Base-by-base conservation (phyloP, 1,284 basidiomycete genomes). In the Cryptococcus hybrid region DNA sequence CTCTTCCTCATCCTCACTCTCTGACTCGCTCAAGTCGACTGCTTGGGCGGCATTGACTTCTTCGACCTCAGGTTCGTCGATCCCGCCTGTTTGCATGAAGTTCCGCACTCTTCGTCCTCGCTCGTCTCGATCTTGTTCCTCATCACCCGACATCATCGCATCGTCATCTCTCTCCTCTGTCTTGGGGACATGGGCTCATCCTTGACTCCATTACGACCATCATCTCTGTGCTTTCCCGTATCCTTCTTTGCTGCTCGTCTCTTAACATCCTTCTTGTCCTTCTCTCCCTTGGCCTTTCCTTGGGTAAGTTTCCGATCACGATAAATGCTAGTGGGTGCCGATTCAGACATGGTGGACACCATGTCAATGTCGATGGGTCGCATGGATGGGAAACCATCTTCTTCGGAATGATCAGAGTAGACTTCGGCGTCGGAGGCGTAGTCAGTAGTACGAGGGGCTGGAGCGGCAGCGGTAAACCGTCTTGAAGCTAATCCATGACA, bases 381-480 rank as follows among this genome's bases (percentile, higher is more conserved):
- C 7, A 34, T 52, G 7, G 51, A 8, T 70, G 88, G 87, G n/a
- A 88, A 85, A 56, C 90, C 89, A 68, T 92, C 90, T 30, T 88
- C 86, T 64, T 92, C 90, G 9, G 90, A 92, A 76, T 92, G 92
- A 64, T 92, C 90, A n/a, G 90, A 92, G 76, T 92, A 92, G 7
- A 82, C 81, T 60, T 90, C 88, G 3, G 80, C 84, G 34, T 65
- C 63, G 24, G 63, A 57, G 80, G 18, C 18, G 18, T 18, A 18
- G 18, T 18, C 18, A 18, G 18, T 1, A 79, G 80, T 70, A 24
- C 81, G n/a, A 30, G 24, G 45, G n/a, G 24, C 12, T 11, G 47
- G 47, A 13, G 47, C 45, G 24, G 9, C 45, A 47, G 40, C 40
- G 11, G 40, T 42, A 11, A n/a, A 42, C n/a, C 40, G 40, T 42